Base-by-base conservation (phyloP, 371 early-diverging fungal genomes). In the Rhizopus sp. region DNA sequence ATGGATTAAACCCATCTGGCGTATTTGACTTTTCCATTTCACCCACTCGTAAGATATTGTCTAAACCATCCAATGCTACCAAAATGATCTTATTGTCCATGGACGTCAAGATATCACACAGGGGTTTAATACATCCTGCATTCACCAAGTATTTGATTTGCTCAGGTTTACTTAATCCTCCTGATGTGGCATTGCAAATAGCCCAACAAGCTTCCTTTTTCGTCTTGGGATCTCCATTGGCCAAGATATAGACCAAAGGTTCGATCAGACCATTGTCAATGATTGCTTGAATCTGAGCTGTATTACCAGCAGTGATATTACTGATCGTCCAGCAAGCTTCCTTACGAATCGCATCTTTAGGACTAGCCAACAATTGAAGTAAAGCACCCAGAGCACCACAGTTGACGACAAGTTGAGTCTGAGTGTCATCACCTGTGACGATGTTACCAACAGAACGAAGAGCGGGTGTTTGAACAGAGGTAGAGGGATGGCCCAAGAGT, bases 181-280 rank as follows among this genome's bases (percentile, higher is more conserved):
- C 94, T 5, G 96, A 92, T 0, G 97, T 97, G 16, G 99, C 99
- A 70, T 99, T 99, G 15, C 96, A 94, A 50, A 99, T 88, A 45
- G 99, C 99, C 99, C 99, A 99, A 82, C 98, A 98, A 4, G 99
- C 99, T 78, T 99, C 99, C 83, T 95, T 98, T 75, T 96, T 94
- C 54, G 96, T 95, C 81, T 94, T 99, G 73, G 95, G 92, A 66
- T 99, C 99, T 51, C 93, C 94, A 55, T 84, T 80, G 17, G 83
- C 79, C 49, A 99, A 83, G 35, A 95, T 88, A 63, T 94, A 83
- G 52, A 99, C 86, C 39, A 99, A 84, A 10, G 95, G 89, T 12
- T 96, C 96, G 57, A 99, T 88, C 50, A 99, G 81, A 69, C 92
- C 94, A 66, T 89, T 88, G 52, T 99, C 94, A 66, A 99, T 94